phyloP scores from a whole-genome alignment of 805 yeast genomes.

The Phaffomyces opuntiae region DNA sequence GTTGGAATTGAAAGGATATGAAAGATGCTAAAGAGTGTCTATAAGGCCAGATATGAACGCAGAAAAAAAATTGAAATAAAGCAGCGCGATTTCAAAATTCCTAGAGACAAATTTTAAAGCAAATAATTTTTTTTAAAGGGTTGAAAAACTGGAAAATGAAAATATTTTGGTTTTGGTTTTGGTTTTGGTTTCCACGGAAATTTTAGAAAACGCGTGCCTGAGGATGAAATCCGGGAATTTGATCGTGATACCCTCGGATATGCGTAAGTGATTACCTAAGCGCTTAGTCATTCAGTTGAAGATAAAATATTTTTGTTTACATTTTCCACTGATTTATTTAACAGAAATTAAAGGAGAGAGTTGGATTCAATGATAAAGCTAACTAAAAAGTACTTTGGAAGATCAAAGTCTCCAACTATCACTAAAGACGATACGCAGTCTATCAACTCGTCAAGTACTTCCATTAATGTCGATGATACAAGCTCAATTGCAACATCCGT shows the following conservation, averaged over 20 bases:
- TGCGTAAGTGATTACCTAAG: not conserved
- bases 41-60: too few relatives aligned
- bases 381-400: constrained; percentile 31
- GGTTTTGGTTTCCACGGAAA: not conserved
- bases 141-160: not conserved
- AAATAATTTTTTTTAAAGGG: not conserved
- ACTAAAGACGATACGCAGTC: constrained; percentile 7
- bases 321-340: too few relatives aligned
- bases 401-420: constrained; percentile 18
- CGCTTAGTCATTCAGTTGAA: too few relatives aligned
- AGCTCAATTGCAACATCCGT: not conserved
- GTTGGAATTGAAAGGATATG: not conserved
- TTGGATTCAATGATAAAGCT: constrained; percentile 24
- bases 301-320: too few relatives aligned
- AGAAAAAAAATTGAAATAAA: too few relatives aligned
- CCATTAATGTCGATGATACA: not conserved
- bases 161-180: not conserved
- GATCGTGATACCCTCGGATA: not conserved
- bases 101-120: too few relatives aligned
- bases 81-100: not conserved
- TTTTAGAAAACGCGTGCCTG: constrained; percentile 5
- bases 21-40: too few relatives aligned
- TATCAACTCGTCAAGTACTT: constrained; percentile 3
- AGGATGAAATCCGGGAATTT: not conserved
- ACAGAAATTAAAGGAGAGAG: too few relatives aligned